Evolutionary conservation across 73 alveolate species (phyloP), one percentile per base, ranked within the genome.

Genomic region (Stentor coeruleus): DNA sequence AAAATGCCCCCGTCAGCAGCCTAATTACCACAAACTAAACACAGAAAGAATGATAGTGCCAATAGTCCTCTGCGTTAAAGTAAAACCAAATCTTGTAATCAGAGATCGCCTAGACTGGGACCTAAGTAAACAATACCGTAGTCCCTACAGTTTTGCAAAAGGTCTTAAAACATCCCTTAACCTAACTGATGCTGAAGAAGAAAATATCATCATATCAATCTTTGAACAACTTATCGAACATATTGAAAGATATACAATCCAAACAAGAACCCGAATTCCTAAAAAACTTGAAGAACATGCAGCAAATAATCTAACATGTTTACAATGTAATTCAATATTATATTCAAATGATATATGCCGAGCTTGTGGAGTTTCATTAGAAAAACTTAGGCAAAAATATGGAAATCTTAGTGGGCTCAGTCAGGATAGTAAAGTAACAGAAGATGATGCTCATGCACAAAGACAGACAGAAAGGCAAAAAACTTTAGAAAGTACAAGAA

Each of bases 1-100:
- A 66, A 75, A 75, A 75, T 14, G n/a, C 38, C 59, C 83, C 14
- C 26, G 83, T 37, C 83, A 75, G 31, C 83, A 75, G 83, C 83
- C 83, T 14, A 75, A 75, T 37, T 75, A 40, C 30, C 72, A 75
- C 74, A 75, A 75, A 33, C 66, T 75, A 14, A 37, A 37, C 59
- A 40, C 66, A 36, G 83, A 75, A 75, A 75, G 72, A 75, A 75
- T 40, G 74, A 75, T 75, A 20, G 83, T 75, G 38, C 83, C 83
- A 14, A 75, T 75, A 20, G 72, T 75, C 77, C 84, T 75, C 20
- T 14, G 38, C 38, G 72, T 75, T 6, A 39, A 35, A 14, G 74
- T 75, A 39, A 75, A 66, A 38, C 83, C 83, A n/a, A 40, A 75
- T 39, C 72, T 75, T 75, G 58, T 75, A 30, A 39, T 75, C 37